Evolutionary conservation across 1,284 basidiomycete genomes (phyloP).

Genomic region (Sporisorium exsertum): DNA sequence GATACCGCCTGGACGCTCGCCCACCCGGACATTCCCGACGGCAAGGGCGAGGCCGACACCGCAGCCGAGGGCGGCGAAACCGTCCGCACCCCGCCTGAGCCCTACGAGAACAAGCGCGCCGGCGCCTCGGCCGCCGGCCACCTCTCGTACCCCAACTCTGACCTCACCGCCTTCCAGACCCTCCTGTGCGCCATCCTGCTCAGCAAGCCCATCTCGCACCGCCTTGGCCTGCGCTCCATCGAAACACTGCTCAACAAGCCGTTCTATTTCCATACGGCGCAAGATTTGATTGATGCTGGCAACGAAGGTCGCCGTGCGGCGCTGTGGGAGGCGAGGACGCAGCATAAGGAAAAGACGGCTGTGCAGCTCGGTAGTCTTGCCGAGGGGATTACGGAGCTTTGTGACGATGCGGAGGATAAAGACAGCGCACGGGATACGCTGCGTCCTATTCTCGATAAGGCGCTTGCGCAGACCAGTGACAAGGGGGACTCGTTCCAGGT

Average conservation of each 20-base stretch:
- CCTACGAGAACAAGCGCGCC: constrained; percentile 31
- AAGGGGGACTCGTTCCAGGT: constrained; percentile 25
- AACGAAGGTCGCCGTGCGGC: constrained; percentile 47
- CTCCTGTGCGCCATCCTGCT: constrained; percentile 48
- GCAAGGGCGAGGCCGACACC: constrained; percentile 31
- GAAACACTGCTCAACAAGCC: constrained; percentile 53
- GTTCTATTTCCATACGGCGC: constrained; percentile 32
- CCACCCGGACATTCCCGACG: constrained; percentile 30
- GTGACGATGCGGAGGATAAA: constrained; percentile 8
- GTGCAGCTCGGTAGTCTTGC: constrained; percentile 50
- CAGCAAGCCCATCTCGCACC: constrained; percentile 55
- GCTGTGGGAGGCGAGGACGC: constrained; percentile 53
- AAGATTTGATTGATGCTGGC: constrained; percentile 42
- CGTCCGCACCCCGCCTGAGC: constrained; percentile 21
- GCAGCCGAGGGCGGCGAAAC: constrained; percentile 35
- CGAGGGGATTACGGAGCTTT: constrained; percentile 29
- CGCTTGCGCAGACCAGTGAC: constrained; percentile 13
- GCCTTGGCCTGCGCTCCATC: constrained; percentile 44
- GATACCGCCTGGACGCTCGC: constrained; percentile 32
- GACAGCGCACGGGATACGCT: constrained; percentile 18
- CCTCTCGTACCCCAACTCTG: constrained; percentile 43
- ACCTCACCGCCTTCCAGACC: constrained; percentile 48
- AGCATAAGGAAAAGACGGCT: constrained; percentile 59
- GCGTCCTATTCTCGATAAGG: constrained; percentile 34
- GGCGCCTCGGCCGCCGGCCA: constrained; percentile 18